A percentile compares a stretch with the other conserved stretches of the same genome.
Evolutionary conservation across 225 moss, liverwort and hornwort species (phyloP).

Genomic region (Polytrichum commune): DNA sequence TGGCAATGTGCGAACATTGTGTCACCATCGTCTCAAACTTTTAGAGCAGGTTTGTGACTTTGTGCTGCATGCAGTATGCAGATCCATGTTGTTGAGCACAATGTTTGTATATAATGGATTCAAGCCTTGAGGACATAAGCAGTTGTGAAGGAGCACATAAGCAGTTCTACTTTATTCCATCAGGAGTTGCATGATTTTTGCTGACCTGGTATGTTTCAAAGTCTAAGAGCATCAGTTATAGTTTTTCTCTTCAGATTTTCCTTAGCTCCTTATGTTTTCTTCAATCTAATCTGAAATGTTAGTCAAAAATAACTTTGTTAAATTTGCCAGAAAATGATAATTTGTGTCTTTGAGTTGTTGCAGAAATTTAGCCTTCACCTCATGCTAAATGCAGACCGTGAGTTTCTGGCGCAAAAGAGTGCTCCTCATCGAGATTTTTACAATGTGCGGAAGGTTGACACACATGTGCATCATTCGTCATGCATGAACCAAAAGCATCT

Average conservation of each 20-base stretch:
- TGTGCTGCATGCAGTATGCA: not conserved
- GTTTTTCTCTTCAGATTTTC: not conserved
- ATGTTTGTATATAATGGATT: not conserved
- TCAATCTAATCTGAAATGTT: too few relatives aligned
- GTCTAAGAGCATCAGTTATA: not conserved
- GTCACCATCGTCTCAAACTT: constrained; percentile 87
- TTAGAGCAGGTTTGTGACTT: constrained; percentile 64
- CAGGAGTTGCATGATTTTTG: not conserved
- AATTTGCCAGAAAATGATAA: too few relatives aligned
- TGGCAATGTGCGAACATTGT: constrained; percentile 82
- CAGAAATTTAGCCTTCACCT: constrained; percentile 95
- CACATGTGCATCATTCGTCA: constrained; percentile 91
- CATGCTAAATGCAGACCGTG: constrained; percentile 93
- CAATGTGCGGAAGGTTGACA: constrained; percentile 91
- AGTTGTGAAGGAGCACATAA: not conserved
- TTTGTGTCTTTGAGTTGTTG: not conserved
- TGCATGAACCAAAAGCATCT: constrained; percentile 98
- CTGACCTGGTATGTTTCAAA: not conserved
- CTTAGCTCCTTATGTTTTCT: too few relatives aligned
- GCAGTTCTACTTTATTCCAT: too few relatives aligned
- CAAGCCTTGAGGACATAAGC: not conserved
- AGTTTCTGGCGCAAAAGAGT: constrained; percentile 92
- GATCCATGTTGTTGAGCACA: constrained; percentile 2
- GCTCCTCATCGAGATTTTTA: constrained; percentile 93
- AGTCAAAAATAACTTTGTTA: too few relatives aligned